These are phyloP conservation scores for Plenodomus tracheiphilus DNA, from an alignment of 2,329 filamentous ascomycete species.

Conservation along the genomic window DNA sequence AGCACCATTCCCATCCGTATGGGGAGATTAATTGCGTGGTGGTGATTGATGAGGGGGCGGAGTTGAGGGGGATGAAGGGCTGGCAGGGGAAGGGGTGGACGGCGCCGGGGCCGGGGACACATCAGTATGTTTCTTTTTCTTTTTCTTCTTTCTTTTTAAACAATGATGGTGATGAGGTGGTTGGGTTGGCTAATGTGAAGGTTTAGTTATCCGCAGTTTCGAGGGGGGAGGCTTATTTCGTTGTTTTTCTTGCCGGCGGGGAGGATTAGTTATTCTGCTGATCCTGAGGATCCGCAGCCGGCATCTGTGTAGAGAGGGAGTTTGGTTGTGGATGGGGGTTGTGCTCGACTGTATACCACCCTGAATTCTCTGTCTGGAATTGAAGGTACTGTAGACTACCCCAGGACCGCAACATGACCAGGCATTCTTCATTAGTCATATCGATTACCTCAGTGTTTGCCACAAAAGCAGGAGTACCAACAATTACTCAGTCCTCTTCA, in stretches of 20 bases:
- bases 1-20: constrained; percentile 59
- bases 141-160: too few relatives aligned
- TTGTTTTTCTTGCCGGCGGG: constrained; percentile 61
- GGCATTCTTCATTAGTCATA: too few relatives aligned
- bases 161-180: constrained; percentile 5
- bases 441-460: too few relatives aligned
- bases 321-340: background rate
- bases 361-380: too few relatives aligned
- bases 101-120: constrained; percentile 57
- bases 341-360: background rate
- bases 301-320: constrained; percentile 3
- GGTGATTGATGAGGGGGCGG: constrained; percentile 53
- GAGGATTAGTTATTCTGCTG: constrained; percentile 55
- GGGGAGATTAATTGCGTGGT: constrained; percentile 61
- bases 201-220: constrained; percentile 54
- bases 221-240: constrained; percentile 55
- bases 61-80: constrained; percentile 60
- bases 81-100: constrained; percentile 63
- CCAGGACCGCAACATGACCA: too few relatives aligned
- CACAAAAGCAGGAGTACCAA: background rate
- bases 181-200: background rate
- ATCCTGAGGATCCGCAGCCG: constrained; percentile 51
- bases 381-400: too few relatives aligned
- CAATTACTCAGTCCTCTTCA: background rate
- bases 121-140: too few relatives aligned